phyloP scores from a whole-genome alignment of 768 basidiomycete species.

The Leccinum truebloodii region DNA sequence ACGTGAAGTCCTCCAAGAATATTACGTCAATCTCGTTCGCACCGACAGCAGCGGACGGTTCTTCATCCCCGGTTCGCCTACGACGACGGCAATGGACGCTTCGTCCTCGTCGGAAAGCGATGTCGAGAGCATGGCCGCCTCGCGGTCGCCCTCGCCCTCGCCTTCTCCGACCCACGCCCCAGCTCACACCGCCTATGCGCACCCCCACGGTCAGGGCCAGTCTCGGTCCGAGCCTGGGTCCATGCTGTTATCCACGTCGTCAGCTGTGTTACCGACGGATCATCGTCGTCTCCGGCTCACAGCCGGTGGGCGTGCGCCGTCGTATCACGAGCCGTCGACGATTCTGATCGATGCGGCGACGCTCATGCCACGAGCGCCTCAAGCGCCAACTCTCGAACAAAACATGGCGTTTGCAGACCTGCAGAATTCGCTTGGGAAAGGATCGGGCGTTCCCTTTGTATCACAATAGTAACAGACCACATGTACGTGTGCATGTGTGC shows the following conservation, averaged over 20 bases:
- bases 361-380: constrained; percentile 43
- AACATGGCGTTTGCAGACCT: constrained; percentile 81
- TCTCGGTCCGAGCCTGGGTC: background rate
- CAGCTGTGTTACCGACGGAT: constrained; percentile 18
- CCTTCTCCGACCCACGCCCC: constrained; percentile 37
- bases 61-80: constrained; percentile 46
- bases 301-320: constrained; percentile 22
- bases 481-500: background rate
- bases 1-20: constrained; percentile 86
- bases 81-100: constrained; percentile 3
- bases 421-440: constrained; percentile 44
- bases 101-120: constrained; percentile 47
- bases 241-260: background rate
- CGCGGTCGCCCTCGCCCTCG: constrained; percentile 51
- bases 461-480: constrained; percentile 5
- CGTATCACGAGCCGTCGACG: constrained; percentile 37
- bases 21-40: constrained; percentile 90
- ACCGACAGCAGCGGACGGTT: constrained; percentile 71
- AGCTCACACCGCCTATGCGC: background rate
- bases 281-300: constrained; percentile 25
- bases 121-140: constrained; percentile 46
- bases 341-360: constrained; percentile 40
- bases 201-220: background rate
- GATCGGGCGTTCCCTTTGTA: constrained; percentile 29
- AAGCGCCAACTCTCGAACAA: constrained; percentile 75